A percentile compares a stretch with the other conserved stretches of the same genome.
Conservation (phyloP, 257 asterid genomes). For the Solanum corneliomulleri region DNA sequence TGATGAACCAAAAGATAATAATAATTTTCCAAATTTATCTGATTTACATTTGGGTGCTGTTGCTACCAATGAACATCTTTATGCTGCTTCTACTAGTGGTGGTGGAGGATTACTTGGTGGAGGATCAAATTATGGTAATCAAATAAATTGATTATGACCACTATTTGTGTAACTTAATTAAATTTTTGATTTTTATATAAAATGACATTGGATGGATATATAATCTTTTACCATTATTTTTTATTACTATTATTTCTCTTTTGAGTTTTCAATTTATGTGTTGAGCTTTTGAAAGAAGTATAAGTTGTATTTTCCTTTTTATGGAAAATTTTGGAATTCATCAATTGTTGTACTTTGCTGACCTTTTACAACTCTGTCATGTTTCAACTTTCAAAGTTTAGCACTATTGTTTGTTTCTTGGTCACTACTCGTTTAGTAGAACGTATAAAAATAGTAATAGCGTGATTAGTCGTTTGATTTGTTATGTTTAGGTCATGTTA, state of each 20-base stretch:
- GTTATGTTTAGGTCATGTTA: neutral
- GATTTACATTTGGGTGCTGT: slow-evolving; percentile 56
- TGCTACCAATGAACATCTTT: slow-evolving; percentile 12
- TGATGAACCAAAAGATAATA: slow-evolving; percentile 19
- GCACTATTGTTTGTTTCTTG: neutral
- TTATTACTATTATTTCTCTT: neutral
- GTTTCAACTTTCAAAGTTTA: neutral
- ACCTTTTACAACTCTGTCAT: neutral
- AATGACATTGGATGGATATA: neutral
- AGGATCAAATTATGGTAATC: slow-evolving; percentile 25
- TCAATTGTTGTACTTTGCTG: neutral
- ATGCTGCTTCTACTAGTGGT: slow-evolving; percentile 17
- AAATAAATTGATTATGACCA: slow-evolving; percentile 21
- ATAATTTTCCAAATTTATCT: slow-evolving; percentile 36
- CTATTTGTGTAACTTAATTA: neutral
- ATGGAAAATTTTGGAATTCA: neutral
- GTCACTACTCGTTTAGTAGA: neutral
- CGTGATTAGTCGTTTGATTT: neutral
- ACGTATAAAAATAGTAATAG: too few relatives aligned
- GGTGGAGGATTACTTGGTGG: slow-evolving; percentile 59
- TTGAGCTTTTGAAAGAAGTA: neutral
- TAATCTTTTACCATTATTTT: neutral
- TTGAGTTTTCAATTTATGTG: neutral
- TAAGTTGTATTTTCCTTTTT: neutral
- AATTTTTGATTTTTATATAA: neutral